Base-by-base conservation (phyloP, 2,329 filamentous ascomycete species). In the Parafenestella ontariensis region DNA sequence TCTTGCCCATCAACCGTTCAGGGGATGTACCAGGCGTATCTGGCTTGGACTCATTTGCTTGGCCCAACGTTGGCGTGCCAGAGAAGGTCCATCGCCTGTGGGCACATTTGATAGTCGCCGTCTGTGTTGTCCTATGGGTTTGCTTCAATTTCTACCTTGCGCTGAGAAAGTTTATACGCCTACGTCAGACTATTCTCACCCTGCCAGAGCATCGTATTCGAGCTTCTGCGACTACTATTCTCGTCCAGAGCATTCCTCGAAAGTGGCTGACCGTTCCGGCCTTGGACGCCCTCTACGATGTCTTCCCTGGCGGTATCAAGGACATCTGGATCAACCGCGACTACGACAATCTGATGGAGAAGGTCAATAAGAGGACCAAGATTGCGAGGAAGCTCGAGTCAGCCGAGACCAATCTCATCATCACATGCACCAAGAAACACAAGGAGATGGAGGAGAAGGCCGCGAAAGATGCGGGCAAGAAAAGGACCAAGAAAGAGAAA, bases 311-410 rank as follows among this genome's bases (percentile, higher is more conserved):
- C 18, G 95, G 95, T 26, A 89, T 99, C 69, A 87, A 91, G 55
- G 98, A 98, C 64, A 90, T 99, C 42, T 99, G 94, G 93, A 88
- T 99, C 66, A 99, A 97, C 55, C 86, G 94, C 57, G 91, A 99
- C 70, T 89, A 92, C 62, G 91, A 93, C 39, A 84, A 88, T 8
- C 83, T 99, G 10, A 84, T 91, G 42, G 89, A 93, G 57, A 98
- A 98, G 72, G 89, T 98, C 41, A 85, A 90, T 44, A 79, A 86
- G 59, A 85, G 95, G 40, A 86, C 92, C 56, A 78, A 83, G 8
- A 79, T 96, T 13, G 92, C 94, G 42, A 74, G 82, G 37, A 79
- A 82, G 51, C 84, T 99, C 0, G 95, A 99, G 70, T 77, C 77
- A 8, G 94, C 94, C 1, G 89, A 98, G 75, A 97, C 92, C 0